Base-by-base conservation (phyloP, 768 basidiomycete species). In the Serendipita sp. region DNA sequence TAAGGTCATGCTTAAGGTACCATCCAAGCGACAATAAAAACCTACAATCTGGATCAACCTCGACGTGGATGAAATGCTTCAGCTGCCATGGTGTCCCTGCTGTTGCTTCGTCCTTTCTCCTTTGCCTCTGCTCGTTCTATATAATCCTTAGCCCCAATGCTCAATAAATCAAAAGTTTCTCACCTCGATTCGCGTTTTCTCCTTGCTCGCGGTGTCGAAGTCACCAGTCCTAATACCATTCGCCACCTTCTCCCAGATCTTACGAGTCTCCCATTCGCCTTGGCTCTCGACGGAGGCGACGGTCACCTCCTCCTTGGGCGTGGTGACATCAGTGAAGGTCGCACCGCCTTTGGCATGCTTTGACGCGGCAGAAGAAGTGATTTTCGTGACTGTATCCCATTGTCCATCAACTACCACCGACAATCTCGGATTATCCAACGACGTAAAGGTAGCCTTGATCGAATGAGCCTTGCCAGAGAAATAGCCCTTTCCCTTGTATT, bases 401-500 rank as follows among this genome's bases (percentile, higher is more conserved):
- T 83, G 82, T 34, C 92, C 92, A 71, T 92, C 89, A 46, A 88
- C 74, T 28, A 84, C 74, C 63, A 67, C 73, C 70, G 68, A 74
- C 66, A 63, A 76, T 74, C 51, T 79, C 63, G 67, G 73, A n/a
- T 68, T 71, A 62, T 71, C 76, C 46, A 81, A 78, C 10, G 81
- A 82, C 0, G 79, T 72, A n/a, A 91, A 73, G 1, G 79, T 79
- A 8, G 95, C 91, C 74, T 92, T 94, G 83, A 93, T 96, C 2
- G 85, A 78, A 76, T 99, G 95, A 2, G 90, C 84, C 73, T 92
- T 94, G 64, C 95, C 94, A 41, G 84, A 83, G 73, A 97, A 91
- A 77, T 94, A 98, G 32, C 94, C 95, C 71, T 91, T 91, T 74
- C 94, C 95, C 72, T 92, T 91, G 80, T 95, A 98, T 68, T 95